Conservation (phyloP, 192 early-diverging fungal genomes). For the Paraglomus brasilianum region DNA sequence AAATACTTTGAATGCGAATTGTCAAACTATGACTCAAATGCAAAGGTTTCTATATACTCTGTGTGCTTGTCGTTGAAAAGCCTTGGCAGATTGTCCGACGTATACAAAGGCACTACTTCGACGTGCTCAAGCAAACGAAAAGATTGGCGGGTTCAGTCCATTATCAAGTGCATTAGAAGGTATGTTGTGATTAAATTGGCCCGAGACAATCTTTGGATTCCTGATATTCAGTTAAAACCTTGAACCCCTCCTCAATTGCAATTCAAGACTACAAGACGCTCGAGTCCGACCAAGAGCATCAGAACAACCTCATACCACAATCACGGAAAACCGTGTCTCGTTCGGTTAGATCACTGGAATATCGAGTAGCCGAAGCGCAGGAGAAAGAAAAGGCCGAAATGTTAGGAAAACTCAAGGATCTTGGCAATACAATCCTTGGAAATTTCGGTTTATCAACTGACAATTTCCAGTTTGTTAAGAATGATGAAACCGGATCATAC, state of each 20-base stretch:
- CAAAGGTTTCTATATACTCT: slow-evolving; percentile 6
- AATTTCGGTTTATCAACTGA: slow-evolving; percentile 71
- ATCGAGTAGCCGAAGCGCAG: slow-evolving; percentile 42
- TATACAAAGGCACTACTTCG: slow-evolving; percentile 61
- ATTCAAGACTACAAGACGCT: slow-evolving; percentile 44
- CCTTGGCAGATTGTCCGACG: slow-evolving; percentile 51
- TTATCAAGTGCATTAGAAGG: slow-evolving; percentile 49
- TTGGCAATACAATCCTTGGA: slow-evolving; percentile 73
- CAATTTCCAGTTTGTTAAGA: slow-evolving; percentile 67
- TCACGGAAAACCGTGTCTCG: background rate
- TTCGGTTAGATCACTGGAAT: slow-evolving; percentile 45
- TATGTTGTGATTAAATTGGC: background rate
- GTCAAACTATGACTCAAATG: too few relatives aligned
- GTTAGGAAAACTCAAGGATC: slow-evolving; percentile 70
- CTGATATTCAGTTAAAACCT: background rate
- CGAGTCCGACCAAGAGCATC: slow-evolving; percentile 36
- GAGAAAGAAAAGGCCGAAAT: slow-evolving; percentile 71
- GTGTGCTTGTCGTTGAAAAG: slow-evolving; percentile 34
- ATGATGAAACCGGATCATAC: slow-evolving; percentile 54
- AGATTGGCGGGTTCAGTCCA: slow-evolving; percentile 47
- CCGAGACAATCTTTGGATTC: background rate
- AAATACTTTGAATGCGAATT: too few relatives aligned
- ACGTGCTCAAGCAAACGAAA: slow-evolving; percentile 61
- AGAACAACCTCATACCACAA: slow-evolving; percentile 31
- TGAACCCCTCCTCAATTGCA: slow-evolving; percentile 14